Evolutionary conservation across 2,329 filamentous ascomycete species (phyloP), one percentile per base, ranked within the genome.

Genomic region (Tolypocladium endophyticum): DNA sequence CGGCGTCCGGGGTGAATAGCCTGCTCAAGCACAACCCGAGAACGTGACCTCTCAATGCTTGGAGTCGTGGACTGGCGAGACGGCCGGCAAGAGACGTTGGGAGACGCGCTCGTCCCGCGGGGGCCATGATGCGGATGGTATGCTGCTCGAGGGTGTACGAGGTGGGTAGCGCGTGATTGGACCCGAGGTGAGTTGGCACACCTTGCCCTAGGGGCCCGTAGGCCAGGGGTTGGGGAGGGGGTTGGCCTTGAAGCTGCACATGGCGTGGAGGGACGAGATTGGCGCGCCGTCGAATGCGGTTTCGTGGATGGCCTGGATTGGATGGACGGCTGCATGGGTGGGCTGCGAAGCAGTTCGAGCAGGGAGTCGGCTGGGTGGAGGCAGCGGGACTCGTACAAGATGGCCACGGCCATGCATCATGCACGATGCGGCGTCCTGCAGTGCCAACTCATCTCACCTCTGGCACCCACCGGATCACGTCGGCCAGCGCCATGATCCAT

Each of bases 241-340:
- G 20, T 4, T 28, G 47, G 47, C 47, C 47, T 30, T 9, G 47
- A 30, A 62, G 64, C 61, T 59, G 64, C 62, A 62, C 62, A 63
- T 64, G 66, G 68, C 68, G 68, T 70, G 68, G 68, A 66, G 60
- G 64, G 62, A 56, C 61, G 61, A 64, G 67, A 70, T 69, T 67
- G 66, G 66, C 47, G 58, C 61, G 35, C 61, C 14, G 58, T 50
- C 57, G 54, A 58, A 58, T 55, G 60, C 59, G 45, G 58, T 61
- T 60, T 64, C 62, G 64, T 63, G 64, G 63, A 61, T 56, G 60
- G 57, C 59, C 58, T 58, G 65, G 64, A 65, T 66, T 66, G 66
- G 65, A 59, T 60, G 61, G 57, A 36, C 16, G 50, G 50, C 30
- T 36, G 50, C 30, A 35, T 7, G 50, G 47, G 50, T 23, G 50